Evolutionary conservation across 306 rosid species (phyloP).

Genomic region (Dryas drummondii): DNA sequence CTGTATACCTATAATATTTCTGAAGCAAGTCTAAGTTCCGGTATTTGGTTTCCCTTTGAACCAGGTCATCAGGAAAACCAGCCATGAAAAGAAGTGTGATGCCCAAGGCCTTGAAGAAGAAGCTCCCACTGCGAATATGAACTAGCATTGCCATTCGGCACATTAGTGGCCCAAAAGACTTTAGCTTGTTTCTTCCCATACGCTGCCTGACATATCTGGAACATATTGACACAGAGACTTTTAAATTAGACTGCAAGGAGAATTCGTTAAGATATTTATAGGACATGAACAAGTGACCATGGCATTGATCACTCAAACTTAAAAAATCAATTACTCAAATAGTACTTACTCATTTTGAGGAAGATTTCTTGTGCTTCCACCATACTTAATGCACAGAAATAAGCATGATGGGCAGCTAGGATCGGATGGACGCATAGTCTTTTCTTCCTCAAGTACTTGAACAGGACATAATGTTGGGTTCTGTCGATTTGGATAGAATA

Average conservation of each 20-base stretch:
- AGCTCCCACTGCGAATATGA: slow-evolving; percentile 79
- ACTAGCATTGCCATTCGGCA: slow-evolving; percentile 60
- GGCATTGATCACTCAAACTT: not conserved
- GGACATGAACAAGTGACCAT: slow-evolving; percentile 6
- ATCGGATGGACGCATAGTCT: slow-evolving; percentile 78
- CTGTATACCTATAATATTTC: slow-evolving; percentile 76
- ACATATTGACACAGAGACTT: slow-evolving; percentile 15
- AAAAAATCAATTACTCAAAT: not conserved
- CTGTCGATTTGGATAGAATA: slow-evolving; percentile 60
- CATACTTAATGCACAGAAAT: slow-evolving; percentile 90
- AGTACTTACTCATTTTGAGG: slow-evolving; percentile 89
- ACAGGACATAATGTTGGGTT: slow-evolving; percentile 67
- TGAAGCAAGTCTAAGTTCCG: slow-evolving; percentile 76
- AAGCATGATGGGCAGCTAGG: slow-evolving; percentile 73
- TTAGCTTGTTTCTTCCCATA: slow-evolving; percentile 92
- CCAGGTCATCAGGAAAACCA: slow-evolving; percentile 78
- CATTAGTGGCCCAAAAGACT: slow-evolving; percentile 64
- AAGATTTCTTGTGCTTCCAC: slow-evolving; percentile 91
- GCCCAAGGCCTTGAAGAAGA: slow-evolving; percentile 92
- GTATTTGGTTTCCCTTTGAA: slow-evolving; percentile 85
- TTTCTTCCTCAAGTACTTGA: slow-evolving; percentile 79
- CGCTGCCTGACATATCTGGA: slow-evolving; percentile 59
- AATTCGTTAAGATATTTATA: not conserved
- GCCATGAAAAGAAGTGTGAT: slow-evolving; percentile 87
- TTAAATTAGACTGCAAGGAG: slow-evolving; percentile 1